Evolutionary conservation across 75 land plant genomes (phyloP), one percentile per base, ranked within the genome.

Genomic region (Isoetes taiwanensis): DNA sequence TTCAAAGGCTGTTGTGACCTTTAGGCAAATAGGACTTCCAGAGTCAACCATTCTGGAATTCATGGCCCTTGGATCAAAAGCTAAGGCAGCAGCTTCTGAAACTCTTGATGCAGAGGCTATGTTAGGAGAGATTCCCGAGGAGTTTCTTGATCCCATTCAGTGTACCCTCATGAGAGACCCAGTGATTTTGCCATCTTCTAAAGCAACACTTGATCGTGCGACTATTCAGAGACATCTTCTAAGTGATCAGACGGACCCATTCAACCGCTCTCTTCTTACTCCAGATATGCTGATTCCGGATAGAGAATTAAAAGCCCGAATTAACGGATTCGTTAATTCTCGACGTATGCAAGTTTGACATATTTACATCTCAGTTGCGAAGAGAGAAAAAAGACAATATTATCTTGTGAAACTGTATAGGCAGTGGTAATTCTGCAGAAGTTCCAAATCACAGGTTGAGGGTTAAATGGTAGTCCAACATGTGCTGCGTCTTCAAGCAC

Each of bases 91-190:
- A 40, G 86, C 96, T 39, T 57, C 67, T 43, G 90, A 81, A 59
- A 84, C 86, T 5, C 78, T 75, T 85, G 99, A 94, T 40, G 59
- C 80, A 50, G 99, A 94, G 59, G 81, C 90, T 64, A 64, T 75
- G 43, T 84, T 94, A 59, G 99, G 99, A 41, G 99, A 94, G 2
- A 88, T 94, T 39, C 99, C 96, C 2, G 96, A 94, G 28, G 99
- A 94, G 72, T 94, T 88, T 59, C 73, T 94, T 26, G 99, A 94
- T 56, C 99, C 99, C 41, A 94, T 94, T 70, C 99, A n/a, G 99
- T 94, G 76, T 34, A 94, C 99, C 28, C 65, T 94, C 61, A 94
- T 94, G 99, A 84, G 66, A 58, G 99, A 94, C 74, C 99, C 99
- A 33, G 99, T 94, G 3, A 94, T 82, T 58, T 56, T 94, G 28